Evolutionary conservation across 2,329 filamentous ascomycete species (phyloP).

Genomic region (Scolecobasidium constrictum): DNA sequence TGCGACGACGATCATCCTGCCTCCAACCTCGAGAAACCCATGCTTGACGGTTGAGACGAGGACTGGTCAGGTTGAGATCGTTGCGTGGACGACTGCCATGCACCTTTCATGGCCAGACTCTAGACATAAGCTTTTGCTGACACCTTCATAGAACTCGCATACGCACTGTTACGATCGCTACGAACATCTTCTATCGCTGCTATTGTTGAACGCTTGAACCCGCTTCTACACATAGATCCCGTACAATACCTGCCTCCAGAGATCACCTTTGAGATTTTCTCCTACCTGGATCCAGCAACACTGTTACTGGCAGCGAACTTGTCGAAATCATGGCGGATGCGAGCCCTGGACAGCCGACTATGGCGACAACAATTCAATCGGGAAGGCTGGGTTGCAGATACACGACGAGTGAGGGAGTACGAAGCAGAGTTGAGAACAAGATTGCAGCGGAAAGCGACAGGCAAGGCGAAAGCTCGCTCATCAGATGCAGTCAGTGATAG

Average conservation of each 20-base stretch:
- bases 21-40: no score
- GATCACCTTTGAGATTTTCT: conserved; percentile 80
- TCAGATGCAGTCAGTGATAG: conserved; percentile 21
- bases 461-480: conserved; percentile 38
- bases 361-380: conserved; percentile 76
- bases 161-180: conserved; percentile 64
- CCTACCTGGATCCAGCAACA: conserved; percentile 71
- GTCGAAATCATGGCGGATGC: conserved; percentile 70
- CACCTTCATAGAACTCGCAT: conserved; percentile 64
- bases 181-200: conserved; percentile 69
- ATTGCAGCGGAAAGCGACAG: conserved; percentile 26
- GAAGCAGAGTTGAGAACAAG: conserved; percentile 40
- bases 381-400: conserved; percentile 75
- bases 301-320: conserved; percentile 69
- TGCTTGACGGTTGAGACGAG: no score
- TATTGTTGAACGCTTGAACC: conserved; percentile 70
- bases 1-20: no score
- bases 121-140: no score
- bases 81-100: no score
- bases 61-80: no score
- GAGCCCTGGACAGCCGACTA: conserved; percentile 71
- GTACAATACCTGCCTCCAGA: conserved; percentile 77
- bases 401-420: conserved; percentile 51
- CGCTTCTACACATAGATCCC: conserved; percentile 87
- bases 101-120: no score